Percentiles rank a stretch among this genome's conserved stretches.
Evolutionary conservation across 495 filamentous ascomycete genomes (phyloP).

Genomic region (Pseudoneurospora amorphoporcata): DNA sequence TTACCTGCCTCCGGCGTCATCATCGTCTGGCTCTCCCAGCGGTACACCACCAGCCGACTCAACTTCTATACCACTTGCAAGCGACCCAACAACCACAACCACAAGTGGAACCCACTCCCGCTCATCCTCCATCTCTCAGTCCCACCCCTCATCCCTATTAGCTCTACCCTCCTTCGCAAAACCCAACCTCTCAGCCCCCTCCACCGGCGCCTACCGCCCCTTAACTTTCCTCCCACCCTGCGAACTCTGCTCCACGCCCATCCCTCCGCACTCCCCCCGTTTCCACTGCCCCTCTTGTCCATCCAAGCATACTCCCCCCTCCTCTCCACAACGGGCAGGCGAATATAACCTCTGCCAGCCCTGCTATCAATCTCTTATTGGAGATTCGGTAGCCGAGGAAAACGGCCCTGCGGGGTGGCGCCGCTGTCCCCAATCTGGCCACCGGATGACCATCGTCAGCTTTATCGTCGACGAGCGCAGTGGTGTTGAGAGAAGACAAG

Average conservation of each 20-base stretch:
- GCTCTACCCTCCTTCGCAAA: slow-evolving; percentile 16
- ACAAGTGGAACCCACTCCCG: slow-evolving; percentile 8
- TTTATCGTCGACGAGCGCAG: slow-evolving; percentile 52
- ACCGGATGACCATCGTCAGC: slow-evolving; percentile 73
- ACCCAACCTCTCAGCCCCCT: slow-evolving; percentile 9
- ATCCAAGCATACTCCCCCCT: slow-evolving; percentile 11
- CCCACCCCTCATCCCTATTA: slow-evolving; percentile 1
- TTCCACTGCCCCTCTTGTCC: slow-evolving; percentile 57
- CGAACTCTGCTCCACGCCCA: slow-evolving; percentile 60
- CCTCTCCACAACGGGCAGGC: slow-evolving; percentile 48
- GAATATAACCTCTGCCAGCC: slow-evolving; percentile 73
- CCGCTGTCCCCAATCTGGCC: slow-evolving; percentile 56
- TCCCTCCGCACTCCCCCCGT: slow-evolving; percentile 55
- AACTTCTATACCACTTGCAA: background rate
- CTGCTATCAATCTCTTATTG: slow-evolving; percentile 61
- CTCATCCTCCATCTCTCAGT: slow-evolving; percentile 12
- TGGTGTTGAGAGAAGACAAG: slow-evolving; percentile 35
- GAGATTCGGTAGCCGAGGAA: slow-evolving; percentile 49
- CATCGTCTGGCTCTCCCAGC: background rate
- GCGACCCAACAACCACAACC: background rate
- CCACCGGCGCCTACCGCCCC: slow-evolving; percentile 33
- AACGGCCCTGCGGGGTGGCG: slow-evolving; percentile 75
- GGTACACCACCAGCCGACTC: background rate
- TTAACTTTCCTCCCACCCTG: slow-evolving; percentile 61
- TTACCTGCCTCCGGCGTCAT: slow-evolving; percentile 17